phyloP scores from a whole-genome alignment of 2,329 filamentous ascomycete genomes.

The Stagonosporopsis chrysanthemi region DNA sequence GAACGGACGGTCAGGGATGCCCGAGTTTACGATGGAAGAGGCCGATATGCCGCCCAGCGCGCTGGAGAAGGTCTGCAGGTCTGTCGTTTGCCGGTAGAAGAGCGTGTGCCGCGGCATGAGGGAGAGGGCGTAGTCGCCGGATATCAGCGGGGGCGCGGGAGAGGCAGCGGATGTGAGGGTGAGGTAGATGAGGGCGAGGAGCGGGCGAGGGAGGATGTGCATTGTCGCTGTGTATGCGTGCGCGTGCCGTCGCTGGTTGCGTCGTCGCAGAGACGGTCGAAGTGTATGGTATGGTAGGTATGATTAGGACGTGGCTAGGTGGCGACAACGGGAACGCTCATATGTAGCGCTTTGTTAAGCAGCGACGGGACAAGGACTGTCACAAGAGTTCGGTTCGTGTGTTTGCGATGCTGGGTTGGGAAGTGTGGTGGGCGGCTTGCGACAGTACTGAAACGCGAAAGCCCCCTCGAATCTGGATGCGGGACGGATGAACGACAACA shows the following conservation, averaged over 20 bases:
- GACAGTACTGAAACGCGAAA: slow-evolving; percentile 40
- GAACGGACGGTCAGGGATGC: slow-evolving; percentile 57
- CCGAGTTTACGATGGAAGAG: slow-evolving; percentile 58
- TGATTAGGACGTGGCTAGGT: background rate
- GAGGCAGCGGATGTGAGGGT: slow-evolving; percentile 30
- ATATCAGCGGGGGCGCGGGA: slow-evolving; percentile 34
- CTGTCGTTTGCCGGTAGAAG: slow-evolving; percentile 42
- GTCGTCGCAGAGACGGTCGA: background rate
- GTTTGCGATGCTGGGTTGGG: slow-evolving; percentile 25
- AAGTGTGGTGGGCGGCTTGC: slow-evolving; percentile 29
- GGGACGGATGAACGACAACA: background rate
- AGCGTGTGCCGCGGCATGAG: slow-evolving; percentile 43
- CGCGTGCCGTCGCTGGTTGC: background rate
- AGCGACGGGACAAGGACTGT: slow-evolving; percentile 3
- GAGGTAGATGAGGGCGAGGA: slow-evolving; percentile 32
- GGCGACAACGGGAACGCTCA: background rate
- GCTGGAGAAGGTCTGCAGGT: slow-evolving; percentile 51
- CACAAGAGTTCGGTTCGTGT: background rate
- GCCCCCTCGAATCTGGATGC: background rate
- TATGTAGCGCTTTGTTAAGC: slow-evolving; percentile 26
- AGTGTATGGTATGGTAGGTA: background rate
- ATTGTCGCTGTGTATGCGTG: slow-evolving; percentile 17
- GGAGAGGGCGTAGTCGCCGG: slow-evolving; percentile 31
- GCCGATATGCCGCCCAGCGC: slow-evolving; percentile 62
- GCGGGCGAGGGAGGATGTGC: slow-evolving; percentile 28